Evolutionary conservation across 2,329 filamentous ascomycete genomes (phyloP), one percentile per base, ranked within the genome.

Genomic region (Lasiodiplodia citricola): DNA sequence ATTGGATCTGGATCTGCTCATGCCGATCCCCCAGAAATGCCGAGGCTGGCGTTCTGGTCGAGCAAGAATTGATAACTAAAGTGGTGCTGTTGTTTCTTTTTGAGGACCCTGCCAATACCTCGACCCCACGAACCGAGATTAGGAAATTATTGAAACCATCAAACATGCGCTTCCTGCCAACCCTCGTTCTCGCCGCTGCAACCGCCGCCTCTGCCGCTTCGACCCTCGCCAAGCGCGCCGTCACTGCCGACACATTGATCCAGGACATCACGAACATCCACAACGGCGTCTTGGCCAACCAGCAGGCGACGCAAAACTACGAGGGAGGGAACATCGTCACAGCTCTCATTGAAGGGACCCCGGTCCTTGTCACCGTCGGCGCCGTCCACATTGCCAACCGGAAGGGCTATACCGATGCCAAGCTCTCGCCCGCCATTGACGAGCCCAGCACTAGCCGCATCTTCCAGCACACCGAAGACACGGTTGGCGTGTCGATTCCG

Each of bases 371-470:
- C 11, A 72, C 71, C 16, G 72, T 73, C 51, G 70, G 71, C 51
- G 60, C 73, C 50, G 70, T 72, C 21, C 60, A 64, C 31, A 28
- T 52, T 31, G 60, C 47, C 47, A 74, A 75, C 56, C 70, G 72
- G n/a, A 72, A 72, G 66, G 72, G 73, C 55, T 72, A 44, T 51
- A 18, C 62, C 57, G 71, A 75, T 31, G 73, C 73, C 23, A 71
- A 72, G 38, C 68, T 74, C 2, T 54, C 68, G 4, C 54, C 68
- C 13, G 18, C 68, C 5, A 71, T 74, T 64, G 64, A 66, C 47
- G 68, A 69, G n/a, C 28, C 58, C 2, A 72, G 71, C 31, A 72
- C 72, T 13, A 69, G 64, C 13, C 62, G 65, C 13, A 70, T 74
- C 50, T 72, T 74, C 10, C 60, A 73, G 21, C 70, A 68, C 50